Evolutionary conservation across 2,329 filamentous ascomycete species (phyloP), one percentile per base, ranked within the genome.

Genomic region (Macrophomina phaseolina): DNA sequence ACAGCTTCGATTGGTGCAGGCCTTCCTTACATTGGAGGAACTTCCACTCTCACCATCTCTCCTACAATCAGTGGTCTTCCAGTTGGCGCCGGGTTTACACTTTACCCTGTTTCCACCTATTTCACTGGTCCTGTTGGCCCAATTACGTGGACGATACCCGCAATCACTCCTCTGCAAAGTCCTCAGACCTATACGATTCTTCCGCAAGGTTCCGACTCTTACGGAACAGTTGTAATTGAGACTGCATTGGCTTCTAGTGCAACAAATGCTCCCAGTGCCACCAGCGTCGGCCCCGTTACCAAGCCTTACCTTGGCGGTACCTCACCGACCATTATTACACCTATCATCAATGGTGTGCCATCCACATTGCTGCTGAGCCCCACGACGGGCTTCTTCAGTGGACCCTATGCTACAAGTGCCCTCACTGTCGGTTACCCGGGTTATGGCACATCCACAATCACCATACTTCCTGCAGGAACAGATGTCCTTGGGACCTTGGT

Each of bases 281-380:
- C 23, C 9, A 51, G 48, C 23, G 48, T 40, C 18, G 55, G 40
- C 6, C 38, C 55, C 3, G 32, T 23, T 5, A 64, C 61, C 1
- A 42, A 32, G 61, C 38, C 61, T n/a, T 64, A 64, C 23, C 7
- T 53, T 11, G 61, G 61, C 12, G 61, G 48, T 12, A 2, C 34
- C 32, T n/a, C 23, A 1, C 32, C 46, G 5, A 52, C 48, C 1
- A 11, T 16, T 12, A 64, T 52, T 8, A 52, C 61, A 2, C 49
- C 49, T 32, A 0, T 34, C 12, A 40, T 64, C 23, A 23, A 45
- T 6, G 48, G 48, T 9, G 34, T 60, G 3, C 40, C 40, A 5
- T 32, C 38, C 3, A 60, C 55, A 5, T 7, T 60, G 2, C 11
- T 32, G 6, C 28, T 60, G 6, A 46, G 2, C 12, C 55, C 61